Base-by-base conservation (phyloP, 345 rosid species). In the Trapa bicornis region DNA sequence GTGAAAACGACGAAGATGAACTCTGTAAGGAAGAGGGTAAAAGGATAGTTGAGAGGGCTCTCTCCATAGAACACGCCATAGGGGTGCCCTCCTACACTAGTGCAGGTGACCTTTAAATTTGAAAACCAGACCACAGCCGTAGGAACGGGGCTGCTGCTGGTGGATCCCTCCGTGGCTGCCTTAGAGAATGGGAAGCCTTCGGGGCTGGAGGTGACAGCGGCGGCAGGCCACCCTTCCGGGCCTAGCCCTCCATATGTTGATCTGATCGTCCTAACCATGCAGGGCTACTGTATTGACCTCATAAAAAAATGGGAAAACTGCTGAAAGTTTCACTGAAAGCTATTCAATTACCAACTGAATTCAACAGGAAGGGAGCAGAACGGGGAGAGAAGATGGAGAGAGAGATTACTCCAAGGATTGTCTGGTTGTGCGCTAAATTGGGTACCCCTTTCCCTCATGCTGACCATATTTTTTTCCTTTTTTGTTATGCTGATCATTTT, bases 1-100 rank as follows among this genome's bases (percentile, higher is more conserved):
- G 70, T 63, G 1, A 77, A 1, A 43, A 89, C 78, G 53, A 81
- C 69, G 53, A 89, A 47, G 45, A 80, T 13, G 1, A 82, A 42
- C 68, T 79, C 88, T 1, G 82, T 48, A 32, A 91, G 7, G 63
- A 58, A 33, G 5, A 58, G 37, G 63, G 63, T 58, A 38, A 58
- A 58, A 33, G 63, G 63, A 38, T 32, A 58, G 63, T 5, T 35
- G 37, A 58, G 16, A 12, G 63, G 63, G 63, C 63, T 58, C 35
- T 35, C 63, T 32, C 63, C 37, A 29, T 58, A 58, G 16, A 58
- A 58, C 36, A 58, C 1, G 63, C 63, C 63, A 35, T 58, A 58
- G 38, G 63, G 63, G 32, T 58, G 63, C 11, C 38, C 38, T 32
- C 63, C 63, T 2, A 6, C 1, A 33, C 3, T 11, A 33, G 63